phyloP scores from a whole-genome alignment of 2,329 filamentous ascomycete genomes.

The Pseudocercospora eumusae region DNA sequence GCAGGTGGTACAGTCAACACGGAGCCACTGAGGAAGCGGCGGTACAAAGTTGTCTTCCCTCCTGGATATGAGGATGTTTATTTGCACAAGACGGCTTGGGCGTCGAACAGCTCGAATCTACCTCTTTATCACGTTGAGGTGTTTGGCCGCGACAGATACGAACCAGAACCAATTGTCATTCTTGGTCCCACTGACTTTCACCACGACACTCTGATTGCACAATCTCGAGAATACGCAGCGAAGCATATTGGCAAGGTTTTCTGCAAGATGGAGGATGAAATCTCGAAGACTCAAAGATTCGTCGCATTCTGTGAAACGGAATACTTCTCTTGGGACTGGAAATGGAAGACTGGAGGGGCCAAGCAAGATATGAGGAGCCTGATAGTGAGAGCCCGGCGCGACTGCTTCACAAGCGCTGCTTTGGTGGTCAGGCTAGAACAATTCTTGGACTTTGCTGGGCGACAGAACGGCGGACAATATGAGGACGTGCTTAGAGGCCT shows the following conservation, averaged over 20 bases:
- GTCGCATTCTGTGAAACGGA: constrained; percentile 26
- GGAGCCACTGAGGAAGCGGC: constrained; percentile 22
- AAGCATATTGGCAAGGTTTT: constrained; percentile 19
- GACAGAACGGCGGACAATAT: constrained; percentile 7
- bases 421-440: constrained; percentile 23
- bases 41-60: constrained; percentile 27
- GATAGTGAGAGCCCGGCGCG: constrained; percentile 19
- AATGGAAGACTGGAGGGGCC: constrained; percentile 24
- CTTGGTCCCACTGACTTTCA: constrained; percentile 23
- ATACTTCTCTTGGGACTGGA: constrained; percentile 30
- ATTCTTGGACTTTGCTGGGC: constrained; percentile 23
- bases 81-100: constrained; percentile 28
- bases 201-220: constrained; percentile 4
- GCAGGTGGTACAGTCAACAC: constrained; percentile 21
- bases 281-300: constrained; percentile 20
- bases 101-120: constrained; percentile 15
- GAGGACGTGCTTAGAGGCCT: constrained; percentile 14
- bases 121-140: constrained; percentile 26
- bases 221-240: constrained; percentile 17
- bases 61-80: constrained; percentile 30
- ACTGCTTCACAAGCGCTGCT: constrained; percentile 13
- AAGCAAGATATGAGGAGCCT: constrained; percentile 26
- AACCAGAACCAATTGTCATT: constrained; percentile 28
- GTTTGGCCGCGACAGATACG: constrained; percentile 22
- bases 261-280: constrained; percentile 21